Conservation (phyloP, 2,329 filamentous ascomycete species). For the Teratosphaeriaceae sp. region DNA sequence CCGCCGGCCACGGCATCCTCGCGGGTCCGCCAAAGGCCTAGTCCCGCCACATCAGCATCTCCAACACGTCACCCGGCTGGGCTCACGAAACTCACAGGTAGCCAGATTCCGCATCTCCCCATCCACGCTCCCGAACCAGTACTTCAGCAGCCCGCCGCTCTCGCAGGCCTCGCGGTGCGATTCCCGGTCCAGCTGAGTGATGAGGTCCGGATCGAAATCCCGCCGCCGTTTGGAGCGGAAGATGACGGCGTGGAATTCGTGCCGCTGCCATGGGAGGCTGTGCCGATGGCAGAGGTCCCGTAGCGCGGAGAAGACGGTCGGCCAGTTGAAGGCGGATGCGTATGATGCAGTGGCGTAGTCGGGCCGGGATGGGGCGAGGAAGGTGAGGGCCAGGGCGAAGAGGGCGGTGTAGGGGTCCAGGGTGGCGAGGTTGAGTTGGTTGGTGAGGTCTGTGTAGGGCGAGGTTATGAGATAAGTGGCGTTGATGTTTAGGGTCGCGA, state of each 20-base stretch:
- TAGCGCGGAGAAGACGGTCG: conserved; percentile 44
- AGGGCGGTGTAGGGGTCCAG: conserved; percentile 61
- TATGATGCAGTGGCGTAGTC: conserved; percentile 77
- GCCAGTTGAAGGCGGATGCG: conserved; percentile 70
- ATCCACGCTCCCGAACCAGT: conserved; percentile 81
- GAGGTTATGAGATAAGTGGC: conserved; percentile 41
- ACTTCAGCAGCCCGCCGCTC: conserved; percentile 79
- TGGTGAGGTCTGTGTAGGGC: conserved; percentile 64
- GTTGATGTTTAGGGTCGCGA: conserved; percentile 8
- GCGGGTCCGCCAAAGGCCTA: conserved; percentile 44
- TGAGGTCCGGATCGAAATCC: conserved; percentile 58
- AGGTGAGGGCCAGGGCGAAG: conserved; percentile 63
- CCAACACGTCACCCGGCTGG: conserved; percentile 43
- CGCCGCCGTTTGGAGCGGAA: conserved; percentile 70
- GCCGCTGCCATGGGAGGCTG: conserved; percentile 12
- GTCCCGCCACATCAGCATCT: conserved; percentile 54
- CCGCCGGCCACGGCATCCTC: conserved; percentile 57
- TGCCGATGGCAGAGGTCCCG: conserved; percentile 46
- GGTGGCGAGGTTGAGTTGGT: conserved; percentile 65
- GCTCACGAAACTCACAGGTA: conserved; percentile 44
- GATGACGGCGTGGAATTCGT: conserved; percentile 70
- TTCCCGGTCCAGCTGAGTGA: conserved; percentile 68
- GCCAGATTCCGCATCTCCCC: conserved; percentile 68
- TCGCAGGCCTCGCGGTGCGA: conserved; percentile 74
- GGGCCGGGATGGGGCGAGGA: conserved; percentile 53